Base-by-base conservation (phyloP, 2,329 filamentous ascomycete genomes). In the Trichophyton benhamiae region DNA sequence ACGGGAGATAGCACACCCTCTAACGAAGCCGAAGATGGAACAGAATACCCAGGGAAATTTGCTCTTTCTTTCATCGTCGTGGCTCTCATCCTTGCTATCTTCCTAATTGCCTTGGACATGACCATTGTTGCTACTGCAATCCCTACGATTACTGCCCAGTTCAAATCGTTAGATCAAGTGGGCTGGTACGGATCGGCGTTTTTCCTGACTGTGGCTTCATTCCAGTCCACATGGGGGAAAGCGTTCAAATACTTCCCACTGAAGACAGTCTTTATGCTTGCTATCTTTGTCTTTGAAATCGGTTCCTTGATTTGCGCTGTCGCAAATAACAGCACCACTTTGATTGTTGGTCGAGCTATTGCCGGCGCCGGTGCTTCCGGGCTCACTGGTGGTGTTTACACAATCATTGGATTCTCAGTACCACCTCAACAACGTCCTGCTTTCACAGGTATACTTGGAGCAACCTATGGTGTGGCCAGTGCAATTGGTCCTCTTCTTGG, bases 311-410 rank as follows among this genome's bases (percentile, higher is more conserved):
- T 41, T 41, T 67, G 33, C 20, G 72, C 41, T 6, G 68, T 70
- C 11, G 72, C 75, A 4, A 72, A 72, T 1, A 73, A 63, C 36
- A 76, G 74, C 2, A 66, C 71, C 2, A 70, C 69, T 0, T 64
- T 77, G 57, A 77, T 77, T 55, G 67, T 75, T 22, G 75, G 75
- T 1, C 72, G 75, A 55, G 74, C 74, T 6, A 67, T 77, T 60
- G 74, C 74, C 3, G 75, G 75, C 9, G 60, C 76, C 0, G 75
- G 75, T 4, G 66, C 69, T 1, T 72, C 73, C 2, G 74, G 74
- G 2, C 63, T 76, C 6, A 72, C 72, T 55, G 70, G 70, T 1
- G 77, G 78, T 4, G 72, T 71, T 2, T 72, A 70, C 55, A 71
- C 67, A 1, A 63, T 66, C 48, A 62, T 66, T 36, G 63, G 61